phyloP scores from a whole-genome alignment of 1,284 basidiomycete genomes.

The Ganoderma multipileum region DNA sequence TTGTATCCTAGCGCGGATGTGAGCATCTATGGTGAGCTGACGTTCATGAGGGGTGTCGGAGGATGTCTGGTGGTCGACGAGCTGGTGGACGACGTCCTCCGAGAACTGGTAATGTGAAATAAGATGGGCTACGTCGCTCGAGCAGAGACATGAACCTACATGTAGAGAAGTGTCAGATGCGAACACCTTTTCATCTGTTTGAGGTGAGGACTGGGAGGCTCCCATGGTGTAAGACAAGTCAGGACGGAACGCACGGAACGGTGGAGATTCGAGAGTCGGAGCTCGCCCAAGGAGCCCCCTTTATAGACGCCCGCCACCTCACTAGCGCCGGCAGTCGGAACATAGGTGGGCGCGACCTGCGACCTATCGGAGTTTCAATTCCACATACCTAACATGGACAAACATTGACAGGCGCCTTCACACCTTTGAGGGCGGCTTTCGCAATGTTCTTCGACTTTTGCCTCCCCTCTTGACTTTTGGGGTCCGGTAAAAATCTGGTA shows the following conservation, averaged over 20 bases:
- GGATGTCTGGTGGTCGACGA: slow-evolving; percentile 66
- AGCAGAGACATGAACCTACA: slow-evolving; percentile 45
- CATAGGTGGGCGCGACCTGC: no score
- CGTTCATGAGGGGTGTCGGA: slow-evolving; percentile 66
- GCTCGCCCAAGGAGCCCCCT: background rate
- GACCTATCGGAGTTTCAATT: no score
- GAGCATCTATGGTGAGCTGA: slow-evolving; percentile 73
- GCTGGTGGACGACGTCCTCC: slow-evolving; percentile 75
- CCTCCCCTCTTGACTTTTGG: no score
- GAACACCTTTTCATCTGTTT: slow-evolving; percentile 64
- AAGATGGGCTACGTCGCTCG: slow-evolving; percentile 16
- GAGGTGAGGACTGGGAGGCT: slow-evolving; percentile 66
- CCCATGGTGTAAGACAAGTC: slow-evolving; percentile 53
- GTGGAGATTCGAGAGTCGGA: background rate
- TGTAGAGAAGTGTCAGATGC: slow-evolving; percentile 69
- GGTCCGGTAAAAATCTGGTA: no score
- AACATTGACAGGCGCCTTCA: no score
- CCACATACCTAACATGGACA: no score
- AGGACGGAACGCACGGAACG: background rate
- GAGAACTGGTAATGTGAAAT: slow-evolving; percentile 61
- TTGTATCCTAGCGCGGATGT: slow-evolving; percentile 71
- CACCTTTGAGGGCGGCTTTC: no score
- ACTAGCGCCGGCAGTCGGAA: background rate
- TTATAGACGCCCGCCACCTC: background rate
- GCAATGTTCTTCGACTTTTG: no score